Base-by-base conservation (phyloP, 441 rosid genomes). In the Erodium chrysanthum region DNA sequence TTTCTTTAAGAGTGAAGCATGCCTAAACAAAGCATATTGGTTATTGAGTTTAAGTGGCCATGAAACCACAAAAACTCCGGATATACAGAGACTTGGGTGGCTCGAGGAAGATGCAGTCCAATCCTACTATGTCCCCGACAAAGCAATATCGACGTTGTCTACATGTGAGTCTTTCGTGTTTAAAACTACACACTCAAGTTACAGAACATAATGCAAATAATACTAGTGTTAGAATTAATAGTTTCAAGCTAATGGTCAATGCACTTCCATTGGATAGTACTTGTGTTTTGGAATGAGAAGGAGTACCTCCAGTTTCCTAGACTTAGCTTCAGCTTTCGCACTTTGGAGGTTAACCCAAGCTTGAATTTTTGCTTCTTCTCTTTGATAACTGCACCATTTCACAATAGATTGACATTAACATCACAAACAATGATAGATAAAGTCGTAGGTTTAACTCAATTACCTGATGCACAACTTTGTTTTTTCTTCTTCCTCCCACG, bases 261-360 rank as follows among this genome's bases (percentile, higher is more conserved):
- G n/a, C n/a, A n/a, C n/a, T n/a, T n/a, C n/a, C n/a, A n/a, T n/a
- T n/a, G n/a, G n/a, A n/a, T n/a, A n/a, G n/a, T n/a, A n/a, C n/a
- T n/a, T n/a, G n/a, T n/a, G n/a, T n/a, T 27, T 1, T 1, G 3
- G 29, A 33, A 33, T 33, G 40, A 33, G 40, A 33, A 33, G 40
- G 40, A 5, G 27, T 84, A 88, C 98, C 95, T 93, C 98, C 4
- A 93, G 95, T 79, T 89, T 90, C 74, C 77, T 91, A 23, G 97
- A 91, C 72, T 89, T 90, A 73, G 98, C 97, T 81, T 93, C 96
- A 21, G 97, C 95, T 82, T 93, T 89, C 46, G 98, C 98, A 50
- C 70, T 86, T 85, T 93, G 89, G 29, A 91, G 96, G 71, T 86
- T 89, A 75, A 93, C 75, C 97, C 98, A 93, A 71, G 97, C 98